phyloP scores from a whole-genome alignment of 2,329 filamentous ascomycete genomes.

The Fusarium paranaense region DNA sequence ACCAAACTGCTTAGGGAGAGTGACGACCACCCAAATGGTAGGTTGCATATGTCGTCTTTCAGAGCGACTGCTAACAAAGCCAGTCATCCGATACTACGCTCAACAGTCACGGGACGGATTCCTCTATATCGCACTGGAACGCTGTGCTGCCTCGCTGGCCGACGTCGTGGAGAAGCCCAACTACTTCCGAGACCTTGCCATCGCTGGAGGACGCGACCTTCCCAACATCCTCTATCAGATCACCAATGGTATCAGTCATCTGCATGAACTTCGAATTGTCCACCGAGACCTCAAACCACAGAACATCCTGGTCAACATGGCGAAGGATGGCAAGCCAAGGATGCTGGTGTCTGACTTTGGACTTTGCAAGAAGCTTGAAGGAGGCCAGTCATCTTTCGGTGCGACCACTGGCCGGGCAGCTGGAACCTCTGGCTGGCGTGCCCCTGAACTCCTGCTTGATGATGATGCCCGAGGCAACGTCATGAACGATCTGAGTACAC shows the following conservation, averaged over 20 bases:
- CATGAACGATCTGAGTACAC: conserved; percentile 64
- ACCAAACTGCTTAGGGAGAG: conserved; percentile 91
- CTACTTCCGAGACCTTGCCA: conserved; percentile 75
- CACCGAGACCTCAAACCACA: conserved; percentile 98
- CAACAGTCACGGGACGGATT: conserved; percentile 91
- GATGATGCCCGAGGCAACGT: conserved; percentile 71
- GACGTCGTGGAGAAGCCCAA: conserved; percentile 86
- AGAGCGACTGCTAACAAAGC: conserved; percentile 25
- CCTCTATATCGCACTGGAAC: conserved; percentile 94
- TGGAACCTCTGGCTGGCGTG: conserved; percentile 95
- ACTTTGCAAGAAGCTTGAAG: conserved; percentile 95
- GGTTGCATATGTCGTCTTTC: conserved; percentile 13
- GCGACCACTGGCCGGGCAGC: conserved; percentile 94
- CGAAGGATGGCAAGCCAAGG: conserved; percentile 77
- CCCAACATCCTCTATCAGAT: conserved; percentile 89
- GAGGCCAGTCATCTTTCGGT: conserved; percentile 92
- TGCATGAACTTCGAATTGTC: conserved; percentile 93
- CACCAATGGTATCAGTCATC: conserved; percentile 85
- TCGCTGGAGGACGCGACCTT: conserved; percentile 79
- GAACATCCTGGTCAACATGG: conserved; percentile 89
- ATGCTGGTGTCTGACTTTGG: conserved; percentile 98
- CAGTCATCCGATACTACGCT: conserved; percentile 94
- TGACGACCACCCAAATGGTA: conserved; percentile 91
- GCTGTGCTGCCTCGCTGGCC: conserved; percentile 92
- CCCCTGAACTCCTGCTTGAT: conserved; percentile 89